Base-by-base conservation (phyloP, 192 early-diverging fungal species). In the Rhizophagus prolifer region DNA sequence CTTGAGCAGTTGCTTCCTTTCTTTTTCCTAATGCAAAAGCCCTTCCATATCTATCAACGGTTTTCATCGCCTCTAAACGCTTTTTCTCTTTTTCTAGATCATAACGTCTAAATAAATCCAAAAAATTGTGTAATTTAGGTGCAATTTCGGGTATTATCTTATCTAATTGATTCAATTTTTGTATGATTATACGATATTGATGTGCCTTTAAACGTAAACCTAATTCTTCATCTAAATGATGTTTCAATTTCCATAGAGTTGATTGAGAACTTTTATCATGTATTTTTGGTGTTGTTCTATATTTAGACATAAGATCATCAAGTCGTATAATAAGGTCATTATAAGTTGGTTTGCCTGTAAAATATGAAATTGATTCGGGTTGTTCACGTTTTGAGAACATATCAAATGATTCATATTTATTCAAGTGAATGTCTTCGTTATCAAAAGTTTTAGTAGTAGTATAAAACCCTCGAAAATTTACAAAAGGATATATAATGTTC, bases 271-370 rank as follows among this genome's bases (percentile, higher is more conserved):
- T 50, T 28, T 50, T 28, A n/a, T 25, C 30, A 19, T 9, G 0
- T 54, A 28, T 25, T 54, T 79, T 82, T 78, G 44, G 78, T 75
- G 6, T 70, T 68, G 19, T 75, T 75, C 38, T 76, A 60, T 68
- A 79, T 72, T 85, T 81, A 23, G 72, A 60, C 31, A 82, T 78
- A 14, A 92, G 81, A 5, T 79, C 78, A 79, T 93, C 91, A 25
- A 95, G 71, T 3, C 86, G 86, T 38, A 92, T 88, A 10, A 96
- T 70, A n/a, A 91, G 80, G 41, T 92, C 88, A 79, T 90, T 91
- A 85, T 93, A 96, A 54, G 84, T 82, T 59, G 90, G 90, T 83
- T 94, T 95, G 0, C 91, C 91, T 38, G 94, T 96, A 78, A 98
- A 98, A 84, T 95, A 98, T 10, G 95, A 93, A 0, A 92, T 81